These are phyloP conservation scores for Boletus sp. DNA, from an alignment of 768 basidiomycete genomes.

Conservation along the genomic window DNA sequence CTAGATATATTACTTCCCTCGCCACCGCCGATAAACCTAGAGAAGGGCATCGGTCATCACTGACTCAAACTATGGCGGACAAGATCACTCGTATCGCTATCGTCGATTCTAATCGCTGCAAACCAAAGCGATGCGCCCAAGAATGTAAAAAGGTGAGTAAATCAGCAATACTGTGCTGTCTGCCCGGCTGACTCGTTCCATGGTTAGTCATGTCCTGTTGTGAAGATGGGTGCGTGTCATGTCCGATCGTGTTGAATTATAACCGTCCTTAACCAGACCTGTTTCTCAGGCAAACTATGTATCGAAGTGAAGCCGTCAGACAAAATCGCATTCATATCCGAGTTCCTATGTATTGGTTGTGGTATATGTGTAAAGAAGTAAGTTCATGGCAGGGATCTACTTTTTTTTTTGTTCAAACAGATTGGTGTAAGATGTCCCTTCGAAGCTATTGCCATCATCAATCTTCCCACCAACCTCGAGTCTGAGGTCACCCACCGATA, in stretches of 20 bases:
- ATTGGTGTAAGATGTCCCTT: conserved; percentile 80
- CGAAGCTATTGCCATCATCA: conserved; percentile 98
- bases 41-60: neutral
- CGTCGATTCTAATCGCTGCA: conserved; percentile 88
- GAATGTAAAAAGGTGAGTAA: conserved; percentile 90
- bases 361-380: conserved; percentile 99
- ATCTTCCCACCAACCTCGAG: conserved; percentile 95
- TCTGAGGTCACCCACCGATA: conserved; percentile 98
- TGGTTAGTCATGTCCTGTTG: conserved; percentile 85
- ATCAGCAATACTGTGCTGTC: conserved; percentile 6
- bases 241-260: neutral
- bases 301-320: conserved; percentile 96
- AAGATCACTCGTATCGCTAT: conserved; percentile 99
- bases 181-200: conserved; percentile 1
- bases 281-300: conserved; percentile 80
- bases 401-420: conserved; percentile 1
- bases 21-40: neutral
- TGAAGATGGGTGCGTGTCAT: conserved; percentile 80
- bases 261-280: neutral
- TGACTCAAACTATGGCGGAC: conserved; percentile 62
- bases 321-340: conserved; percentile 98
- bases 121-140: conserved; percentile 94
- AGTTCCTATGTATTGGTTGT: conserved; percentile 98
- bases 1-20: neutral
- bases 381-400: conserved; percentile 29